These are phyloP conservation scores for Westerdykella ornata DNA, from an alignment of 2,329 filamentous ascomycete species.

Conservation along the genomic window DNA sequence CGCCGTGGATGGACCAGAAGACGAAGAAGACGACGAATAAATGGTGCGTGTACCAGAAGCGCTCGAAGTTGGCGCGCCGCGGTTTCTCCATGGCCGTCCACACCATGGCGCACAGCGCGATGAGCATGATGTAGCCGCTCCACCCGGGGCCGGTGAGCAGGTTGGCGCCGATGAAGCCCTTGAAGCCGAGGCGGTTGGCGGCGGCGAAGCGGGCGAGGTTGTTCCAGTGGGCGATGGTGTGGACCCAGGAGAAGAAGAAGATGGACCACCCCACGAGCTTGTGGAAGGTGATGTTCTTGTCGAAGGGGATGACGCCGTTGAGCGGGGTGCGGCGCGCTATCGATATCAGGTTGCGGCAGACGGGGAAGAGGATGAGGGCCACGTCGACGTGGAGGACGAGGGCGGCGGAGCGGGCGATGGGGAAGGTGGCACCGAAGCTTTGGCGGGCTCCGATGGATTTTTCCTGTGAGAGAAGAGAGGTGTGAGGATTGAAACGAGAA, in stretches of 20 bases:
- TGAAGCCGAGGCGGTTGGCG: constrained; percentile 69
- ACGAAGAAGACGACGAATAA: constrained; percentile 83
- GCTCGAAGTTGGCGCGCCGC: constrained; percentile 74
- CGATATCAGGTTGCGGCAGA: constrained; percentile 78
- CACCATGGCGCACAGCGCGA: constrained; percentile 71
- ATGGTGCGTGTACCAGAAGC: constrained; percentile 88
- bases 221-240: constrained; percentile 81
- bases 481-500: constrained; percentile 6
- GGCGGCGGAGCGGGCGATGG: constrained; percentile 68
- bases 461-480: constrained; percentile 39
- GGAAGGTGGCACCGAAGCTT: constrained; percentile 68
- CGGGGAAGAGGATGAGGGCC: constrained; percentile 70
- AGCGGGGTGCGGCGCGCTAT: constrained; percentile 72
- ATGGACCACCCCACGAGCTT: constrained; percentile 81
- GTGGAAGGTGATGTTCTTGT: constrained; percentile 86
- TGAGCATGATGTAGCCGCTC: constrained; percentile 80
- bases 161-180: constrained; percentile 70
- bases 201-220: constrained; percentile 73
- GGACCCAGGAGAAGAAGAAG: constrained; percentile 80
- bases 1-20: constrained; percentile 85
- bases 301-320: constrained; percentile 81
- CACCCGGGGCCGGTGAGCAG: constrained; percentile 74
- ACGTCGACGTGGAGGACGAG: constrained; percentile 76
- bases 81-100: constrained; percentile 71
- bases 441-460: constrained; percentile 59